Conservation (phyloP, 164 flowering plant species). For the Liriodendron chinense region DNA sequence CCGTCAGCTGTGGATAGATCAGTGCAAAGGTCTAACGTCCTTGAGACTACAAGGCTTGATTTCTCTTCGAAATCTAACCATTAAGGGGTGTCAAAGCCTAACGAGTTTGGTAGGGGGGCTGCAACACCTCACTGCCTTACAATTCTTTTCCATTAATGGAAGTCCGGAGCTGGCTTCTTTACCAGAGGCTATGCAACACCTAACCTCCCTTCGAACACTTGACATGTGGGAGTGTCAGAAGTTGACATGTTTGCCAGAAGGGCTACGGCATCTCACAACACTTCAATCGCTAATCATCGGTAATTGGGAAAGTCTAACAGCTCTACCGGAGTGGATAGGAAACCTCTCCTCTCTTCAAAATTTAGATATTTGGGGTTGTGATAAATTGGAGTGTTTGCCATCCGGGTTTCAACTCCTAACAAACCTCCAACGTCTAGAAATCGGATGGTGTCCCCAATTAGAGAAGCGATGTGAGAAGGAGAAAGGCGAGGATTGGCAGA, state of each 20-base stretch:
- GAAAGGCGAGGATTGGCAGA: not conserved
- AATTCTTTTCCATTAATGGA: not conserved
- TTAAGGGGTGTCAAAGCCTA: not conserved
- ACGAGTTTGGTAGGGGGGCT: not conserved
- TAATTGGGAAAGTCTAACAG: not conserved
- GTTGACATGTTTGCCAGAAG: not conserved
- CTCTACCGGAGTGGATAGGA: not conserved
- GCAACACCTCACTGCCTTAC: not conserved
- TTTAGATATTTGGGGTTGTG: not conserved
- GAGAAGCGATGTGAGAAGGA: not conserved
- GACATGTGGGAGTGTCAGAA: not conserved
- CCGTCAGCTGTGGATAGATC: not conserved
- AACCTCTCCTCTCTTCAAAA: not conserved
- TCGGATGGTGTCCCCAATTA: not conserved
- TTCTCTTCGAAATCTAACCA: not conserved
- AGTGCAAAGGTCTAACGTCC: not conserved
- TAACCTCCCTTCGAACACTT: not conserved
- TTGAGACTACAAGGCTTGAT: slow-evolving; percentile 1
- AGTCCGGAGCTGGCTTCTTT: not conserved
- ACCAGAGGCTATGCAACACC: not conserved
- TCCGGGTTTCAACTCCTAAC: not conserved
- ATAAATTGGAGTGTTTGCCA: not conserved
- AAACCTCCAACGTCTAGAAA: not conserved
- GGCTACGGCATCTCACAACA: not conserved
- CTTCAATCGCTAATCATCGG: not conserved